Evolutionary conservation across 768 basidiomycete species (phyloP), one percentile per base, ranked within the genome.

Genomic region (Hygrocybe coccinea): DNA sequence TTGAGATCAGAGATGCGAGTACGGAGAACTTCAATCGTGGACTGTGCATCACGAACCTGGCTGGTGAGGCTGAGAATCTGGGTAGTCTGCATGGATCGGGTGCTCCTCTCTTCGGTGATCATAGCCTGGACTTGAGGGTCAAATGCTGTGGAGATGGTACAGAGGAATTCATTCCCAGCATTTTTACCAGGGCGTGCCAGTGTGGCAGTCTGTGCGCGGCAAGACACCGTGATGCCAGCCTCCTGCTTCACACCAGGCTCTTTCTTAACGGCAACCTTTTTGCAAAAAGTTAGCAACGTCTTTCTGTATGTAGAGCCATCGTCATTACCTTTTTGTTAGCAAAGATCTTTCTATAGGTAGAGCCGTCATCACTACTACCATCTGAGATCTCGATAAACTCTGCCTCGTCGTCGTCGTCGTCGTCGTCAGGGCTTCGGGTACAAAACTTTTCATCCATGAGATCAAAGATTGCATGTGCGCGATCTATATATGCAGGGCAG

Each of bases 401-500:
- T 24, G 12, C 29, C 15, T 39, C 48, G 45, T 58, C 59, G 12
- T n/a, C 11, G 6, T 33, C 24, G 19, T 11, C n/a, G 17, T 15
- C 22, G 4, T 38, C 21, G 21, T 38, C 14, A 35, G 14, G 29
- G 29, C 29, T 8, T 8, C 29, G 8, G 3, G 29, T 29, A 29
- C 29, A 33, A 21, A 51, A 12, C 11, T 65, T 58, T 7, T 52
- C 50, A 46, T 65, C 57, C 10, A 59, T 45, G 29, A 68, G 56
- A 10, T 56, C 29, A 1, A 68, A 57, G 52, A 67, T 57, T 1
- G 57, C 19, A 50, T 65, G 65, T 1, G 63, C 67, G n/a, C 45
- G 56, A n/a, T 59, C 57, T 12, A 67, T 12, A 10, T 44, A 15
- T 5, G 52, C 41, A 12, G 65, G 63, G 22, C 65, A 65, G 0